A percentile compares a stretch with the other conserved stretches of the same genome.
Evolutionary conservation across 2,329 filamentous ascomycete species (phyloP).

Genomic region (Ascochyta koolunga): DNA sequence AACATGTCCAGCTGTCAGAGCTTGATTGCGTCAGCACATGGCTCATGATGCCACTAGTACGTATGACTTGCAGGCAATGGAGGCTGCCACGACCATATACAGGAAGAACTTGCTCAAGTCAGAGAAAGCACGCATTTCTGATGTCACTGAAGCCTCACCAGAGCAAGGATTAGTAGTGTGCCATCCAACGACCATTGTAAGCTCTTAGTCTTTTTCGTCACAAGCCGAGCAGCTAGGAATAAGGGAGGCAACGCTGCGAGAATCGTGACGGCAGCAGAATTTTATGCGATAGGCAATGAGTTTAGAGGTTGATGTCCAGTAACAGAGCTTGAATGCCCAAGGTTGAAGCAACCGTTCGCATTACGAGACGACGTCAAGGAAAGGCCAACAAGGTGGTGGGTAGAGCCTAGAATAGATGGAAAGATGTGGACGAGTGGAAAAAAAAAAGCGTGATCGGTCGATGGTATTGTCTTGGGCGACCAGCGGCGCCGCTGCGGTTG

Average conservation of each 20-base stretch:
- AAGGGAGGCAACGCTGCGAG: constrained; percentile 25
- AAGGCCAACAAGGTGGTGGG: constrained; percentile 5
- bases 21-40: constrained; percentile 9
- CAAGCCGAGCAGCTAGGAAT: constrained; percentile 27
- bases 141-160: constrained; percentile 16
- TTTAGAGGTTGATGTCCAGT: constrained; percentile 4
- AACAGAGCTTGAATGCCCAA: constrained; percentile 11
- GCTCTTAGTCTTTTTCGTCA: constrained; percentile 26
- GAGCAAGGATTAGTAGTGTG: constrained; percentile 26
- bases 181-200: constrained; percentile 29
- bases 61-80: constrained; percentile 21
- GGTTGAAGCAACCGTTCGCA: constrained; percentile 14
- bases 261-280: constrained; percentile 20
- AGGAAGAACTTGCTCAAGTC: constrained; percentile 22
- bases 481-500: constrained; percentile 10
- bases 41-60: neutral
- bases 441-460: constrained; percentile 6
- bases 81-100: constrained; percentile 22
- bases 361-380: constrained; percentile 1
- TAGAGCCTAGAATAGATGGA: constrained; percentile 8
- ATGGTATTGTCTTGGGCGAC: constrained; percentile 1
- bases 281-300: constrained; percentile 19
- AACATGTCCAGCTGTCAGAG: constrained; percentile 23
- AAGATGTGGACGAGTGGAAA: neutral
- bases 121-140: neutral